Percentiles rank a stretch among this genome's conserved stretches.
Conservation (phyloP, 306 rosid genomes). For the Alnus glutinosa region DNA sequence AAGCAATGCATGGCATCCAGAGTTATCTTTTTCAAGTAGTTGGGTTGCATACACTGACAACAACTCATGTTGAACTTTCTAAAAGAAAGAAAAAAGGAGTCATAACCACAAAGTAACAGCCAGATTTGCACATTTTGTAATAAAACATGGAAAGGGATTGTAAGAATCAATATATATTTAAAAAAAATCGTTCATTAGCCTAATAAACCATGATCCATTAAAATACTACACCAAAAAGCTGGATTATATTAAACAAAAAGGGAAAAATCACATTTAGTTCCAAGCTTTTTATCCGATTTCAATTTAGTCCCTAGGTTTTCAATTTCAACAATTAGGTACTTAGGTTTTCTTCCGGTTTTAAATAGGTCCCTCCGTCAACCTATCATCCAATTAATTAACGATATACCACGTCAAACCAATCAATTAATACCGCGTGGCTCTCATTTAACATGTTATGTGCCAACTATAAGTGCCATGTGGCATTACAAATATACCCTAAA, state of each 20-base stretch:
- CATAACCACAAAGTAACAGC: neutral
- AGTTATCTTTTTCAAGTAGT: constrained; percentile 88
- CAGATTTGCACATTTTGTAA: neutral
- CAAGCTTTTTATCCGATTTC: no score
- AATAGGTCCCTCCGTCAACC: no score
- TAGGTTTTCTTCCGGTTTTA: no score
- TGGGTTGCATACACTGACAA: constrained; percentile 76
- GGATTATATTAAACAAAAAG: neutral
- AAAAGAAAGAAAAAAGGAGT: constrained; percentile 22
- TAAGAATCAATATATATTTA: neutral
- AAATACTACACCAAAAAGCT: neutral
- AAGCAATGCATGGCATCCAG: constrained; percentile 89
- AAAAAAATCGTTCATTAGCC: neutral
- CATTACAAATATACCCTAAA: no score
- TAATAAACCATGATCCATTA: neutral
- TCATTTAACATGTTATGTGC: no score
- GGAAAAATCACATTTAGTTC: neutral
- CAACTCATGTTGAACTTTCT: constrained; percentile 80
- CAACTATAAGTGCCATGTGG: no score
- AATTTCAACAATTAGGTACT: no score
- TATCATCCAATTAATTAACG: no score
- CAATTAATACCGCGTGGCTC: no score
- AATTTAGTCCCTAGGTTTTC: no score
- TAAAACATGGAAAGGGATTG: neutral
- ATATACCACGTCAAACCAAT: no score